These are phyloP conservation scores for Saccharum officinarum DNA, from an alignment of 176 grass and related monocot genomes.

Conservation along the genomic window DNA sequence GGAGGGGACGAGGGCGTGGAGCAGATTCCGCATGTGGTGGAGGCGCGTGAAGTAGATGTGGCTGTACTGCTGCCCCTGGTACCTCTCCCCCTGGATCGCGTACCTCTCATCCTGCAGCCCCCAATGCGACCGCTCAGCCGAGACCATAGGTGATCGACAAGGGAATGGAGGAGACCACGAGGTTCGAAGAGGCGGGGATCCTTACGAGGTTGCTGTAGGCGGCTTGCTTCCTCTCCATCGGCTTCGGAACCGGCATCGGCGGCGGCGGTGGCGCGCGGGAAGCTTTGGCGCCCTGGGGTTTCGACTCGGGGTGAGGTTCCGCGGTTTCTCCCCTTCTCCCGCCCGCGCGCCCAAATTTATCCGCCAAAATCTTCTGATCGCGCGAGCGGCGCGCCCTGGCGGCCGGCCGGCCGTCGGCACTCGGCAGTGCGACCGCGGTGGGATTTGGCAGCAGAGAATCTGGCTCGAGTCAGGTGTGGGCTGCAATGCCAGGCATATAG, in stretches of 20 bases:
- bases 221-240: slow-evolving; percentile 82
- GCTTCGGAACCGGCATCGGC: slow-evolving; percentile 29
- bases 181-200: background rate
- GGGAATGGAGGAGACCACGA: background rate
- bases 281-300: background rate
- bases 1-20: slow-evolving; percentile 69
- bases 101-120: slow-evolving; percentile 77
- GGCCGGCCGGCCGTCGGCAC: background rate
- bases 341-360: slow-evolving; percentile 32
- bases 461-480: background rate
- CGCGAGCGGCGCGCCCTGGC: background rate
- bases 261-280: slow-evolving; percentile 44
- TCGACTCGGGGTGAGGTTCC: background rate
- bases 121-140: background rate
- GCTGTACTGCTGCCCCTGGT: slow-evolving; percentile 94
- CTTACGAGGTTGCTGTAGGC: slow-evolving; percentile 69
- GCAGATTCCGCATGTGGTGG: slow-evolving; percentile 73
- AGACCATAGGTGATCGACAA: background rate
- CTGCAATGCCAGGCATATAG: background rate
- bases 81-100: slow-evolving; percentile 82
- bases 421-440: background rate
- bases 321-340: slow-evolving; percentile 15
- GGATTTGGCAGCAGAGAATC: background rate
- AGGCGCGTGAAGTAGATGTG: slow-evolving; percentile 97
- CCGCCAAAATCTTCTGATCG: background rate